Evolutionary conservation across 2,329 filamentous ascomycete genomes (phyloP), one percentile per base, ranked within the genome.

Genomic region (Fusarium scirpi): DNA sequence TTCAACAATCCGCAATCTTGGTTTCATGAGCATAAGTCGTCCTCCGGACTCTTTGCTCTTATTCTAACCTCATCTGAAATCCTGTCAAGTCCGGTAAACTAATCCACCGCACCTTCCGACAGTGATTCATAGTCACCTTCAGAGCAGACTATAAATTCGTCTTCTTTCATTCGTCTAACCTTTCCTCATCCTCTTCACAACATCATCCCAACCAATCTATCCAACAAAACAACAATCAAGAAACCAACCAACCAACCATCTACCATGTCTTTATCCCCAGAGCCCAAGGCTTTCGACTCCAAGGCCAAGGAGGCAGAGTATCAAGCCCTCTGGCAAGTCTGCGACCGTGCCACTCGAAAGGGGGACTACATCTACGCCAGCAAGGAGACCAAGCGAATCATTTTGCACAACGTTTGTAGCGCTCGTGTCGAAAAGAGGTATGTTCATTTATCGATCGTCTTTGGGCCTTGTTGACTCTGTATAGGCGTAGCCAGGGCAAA

Each of bases 261-360:
- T 22, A 38, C 48, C 51, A 73, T 74, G 71, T 48, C 69, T 18
- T 34, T 47, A n/a, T 46, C 45, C 8, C 22, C 55, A 8, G 57
- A 63, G 30, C 2, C 34, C 27, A 66, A 70, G 20, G 8, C 25
- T 12, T 38, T 43, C 2, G 44, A 29, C 47, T 27, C 18, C 24
- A 65, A 58, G 4, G 61, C 61, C 25, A 71, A 69, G 3, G 72
- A 70, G 0, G 74, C 74, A 30, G 74, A 76, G 40, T 76, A 76
- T 20, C 74, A 76, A 11, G 67, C 74, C 11, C 52, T 76, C 41
- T 76, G 74, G 74, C 72, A 74, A 47, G 56, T 57, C 24, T 74
- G 67, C 43, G 66, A 74, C 6, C 74, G 74, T 38, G 40, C 60
- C 40, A 27, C 62, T 8, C 62, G 65, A 32, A 71, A 65, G 25